Evolutionary conservation across 192 early-diverging fungal genomes (phyloP), one percentile per base, ranked within the genome.

Genomic region (Entomortierella parvispora): DNA sequence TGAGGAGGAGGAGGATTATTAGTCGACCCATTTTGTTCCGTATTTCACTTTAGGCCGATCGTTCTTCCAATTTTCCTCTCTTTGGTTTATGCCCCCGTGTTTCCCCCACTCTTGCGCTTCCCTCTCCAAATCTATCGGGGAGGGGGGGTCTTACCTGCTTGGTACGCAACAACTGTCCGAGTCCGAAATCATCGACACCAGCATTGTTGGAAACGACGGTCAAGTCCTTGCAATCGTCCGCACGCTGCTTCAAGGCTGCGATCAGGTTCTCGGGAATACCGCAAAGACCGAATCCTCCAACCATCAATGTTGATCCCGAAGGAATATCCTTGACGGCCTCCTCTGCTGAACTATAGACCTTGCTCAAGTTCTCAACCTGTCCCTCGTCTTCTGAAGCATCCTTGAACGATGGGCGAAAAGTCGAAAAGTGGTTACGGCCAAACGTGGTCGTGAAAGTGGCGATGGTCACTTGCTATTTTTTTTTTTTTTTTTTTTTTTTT

Each of bases 251-350:
- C 22, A 93, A 81, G 10, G 91, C 92, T 25, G 71, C 81, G 68
- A 93, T 89, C 60, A 90, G 75, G 81, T 92, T 91, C 80, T 92
- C 90, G 43, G 92, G 92, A 69, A 93, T 93, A 18, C 92, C 92
- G 79, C 92, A 93, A 11, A 93, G 80, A 34, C 90, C 90, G 72
- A 91, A 91, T 10, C 90, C 90, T 20, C 89, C 89, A 60, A 93
- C 89, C 60, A 93, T 83, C 44, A 92, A 71, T 42, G 81, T 91
- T 34, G 83, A 80, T 52, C 82, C 82, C 0, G 84, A 83, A 46
- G 85, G 84, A 33, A 89, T 87, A 54, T 85, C 84, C 68, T 82
- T 72, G 76, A 89, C 84, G 23, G 90, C 90, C 50, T 86, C 88
- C 45, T 86, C 85, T 15, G 88, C 82, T 1, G 88, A 88, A 47